phyloP scores from a whole-genome alignment of 2,329 filamentous ascomycete species.

The Alternaria rosae region DNA sequence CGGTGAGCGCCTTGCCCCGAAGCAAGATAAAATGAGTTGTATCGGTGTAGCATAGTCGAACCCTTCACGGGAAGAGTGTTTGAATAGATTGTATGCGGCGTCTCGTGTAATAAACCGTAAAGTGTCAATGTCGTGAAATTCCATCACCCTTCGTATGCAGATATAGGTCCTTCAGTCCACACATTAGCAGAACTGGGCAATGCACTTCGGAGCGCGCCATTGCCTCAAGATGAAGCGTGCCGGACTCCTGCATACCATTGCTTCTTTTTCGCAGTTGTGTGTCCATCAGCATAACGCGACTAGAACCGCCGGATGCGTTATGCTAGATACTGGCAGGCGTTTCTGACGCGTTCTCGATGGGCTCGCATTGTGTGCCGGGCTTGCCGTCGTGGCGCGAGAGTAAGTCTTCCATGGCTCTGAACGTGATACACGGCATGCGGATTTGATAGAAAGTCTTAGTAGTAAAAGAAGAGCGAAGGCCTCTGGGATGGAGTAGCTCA shows the following conservation, averaged over 20 bases:
- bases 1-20: not conserved
- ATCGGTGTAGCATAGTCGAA: no score
- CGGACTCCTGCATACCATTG: not conserved
- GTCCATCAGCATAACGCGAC: not conserved
- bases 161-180: not conserved
- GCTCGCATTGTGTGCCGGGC: not conserved
- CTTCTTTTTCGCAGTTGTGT: not conserved
- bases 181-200: not conserved
- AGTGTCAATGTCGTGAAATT: not conserved
- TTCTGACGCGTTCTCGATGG: not conserved
- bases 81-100: not conserved
- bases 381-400: not conserved
- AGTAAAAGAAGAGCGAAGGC: not conserved
- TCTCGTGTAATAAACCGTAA: not conserved
- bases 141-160: not conserved
- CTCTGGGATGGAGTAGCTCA: no score
- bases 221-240: not conserved
- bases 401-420: not conserved
- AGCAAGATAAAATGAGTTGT: not conserved
- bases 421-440: not conserved
- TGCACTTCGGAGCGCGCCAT: not conserved
- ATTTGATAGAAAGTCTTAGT: no score
- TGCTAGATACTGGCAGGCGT: not conserved
- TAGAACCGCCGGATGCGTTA: not conserved
- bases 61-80: not conserved